phyloP scores from a whole-genome alignment of 257 asterid species.

The Salvia hispanica region DNA sequence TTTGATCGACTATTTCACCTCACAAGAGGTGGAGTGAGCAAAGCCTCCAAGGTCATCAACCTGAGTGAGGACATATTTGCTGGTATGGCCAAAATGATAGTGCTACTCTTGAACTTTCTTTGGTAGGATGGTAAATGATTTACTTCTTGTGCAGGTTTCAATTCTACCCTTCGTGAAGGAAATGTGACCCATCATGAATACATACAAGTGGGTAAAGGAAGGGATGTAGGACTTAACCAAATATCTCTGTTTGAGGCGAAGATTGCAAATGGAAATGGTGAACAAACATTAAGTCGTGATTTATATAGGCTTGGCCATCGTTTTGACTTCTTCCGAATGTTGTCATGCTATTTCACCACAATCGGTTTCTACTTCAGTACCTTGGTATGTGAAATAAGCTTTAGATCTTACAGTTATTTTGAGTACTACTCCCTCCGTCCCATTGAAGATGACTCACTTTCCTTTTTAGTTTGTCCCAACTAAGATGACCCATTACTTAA shows the following conservation, averaged over 20 bases:
- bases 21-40: constrained; percentile 95
- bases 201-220: constrained; percentile 98
- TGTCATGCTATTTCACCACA: constrained; percentile 96
- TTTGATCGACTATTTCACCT: constrained; percentile 96
- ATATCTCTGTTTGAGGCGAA: constrained; percentile 96
- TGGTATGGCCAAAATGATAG: constrained; percentile 45
- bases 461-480: too few relatives aligned
- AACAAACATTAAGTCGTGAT: constrained; percentile 95
- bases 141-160: constrained; percentile 60
- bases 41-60: constrained; percentile 91
- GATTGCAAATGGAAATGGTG: constrained; percentile 97
- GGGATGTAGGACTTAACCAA: constrained; percentile 98
- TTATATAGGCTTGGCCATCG: constrained; percentile 97
- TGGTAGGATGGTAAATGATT: too few relatives aligned
- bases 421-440: too few relatives aligned
- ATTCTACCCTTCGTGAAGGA: constrained; percentile 98
- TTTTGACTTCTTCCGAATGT: constrained; percentile 91
- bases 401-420: too few relatives aligned
- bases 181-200: constrained; percentile 99
- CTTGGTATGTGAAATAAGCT: constrained; percentile 51
- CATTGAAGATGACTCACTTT: too few relatives aligned
- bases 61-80: constrained; percentile 98
- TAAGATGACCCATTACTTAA: too few relatives aligned
- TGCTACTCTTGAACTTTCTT: neutral
- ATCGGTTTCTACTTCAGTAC: constrained; percentile 97